phyloP scores from a whole-genome alignment of 2,329 filamentous ascomycete genomes.

The Exophiala alcalophila region DNA sequence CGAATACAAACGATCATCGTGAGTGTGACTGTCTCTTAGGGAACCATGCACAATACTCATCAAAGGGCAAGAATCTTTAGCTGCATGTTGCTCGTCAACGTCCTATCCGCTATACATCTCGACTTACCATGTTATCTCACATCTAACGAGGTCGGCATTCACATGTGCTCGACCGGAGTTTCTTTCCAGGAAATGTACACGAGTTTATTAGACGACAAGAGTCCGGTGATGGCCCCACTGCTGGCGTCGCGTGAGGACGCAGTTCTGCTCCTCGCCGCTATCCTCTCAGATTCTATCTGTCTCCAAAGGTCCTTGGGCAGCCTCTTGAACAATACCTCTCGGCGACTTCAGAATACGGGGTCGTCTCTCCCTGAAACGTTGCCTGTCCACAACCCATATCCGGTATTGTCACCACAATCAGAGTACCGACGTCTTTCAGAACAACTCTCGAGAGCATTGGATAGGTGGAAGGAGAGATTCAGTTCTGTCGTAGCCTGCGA shows the following conservation, averaged over 20 bases:
- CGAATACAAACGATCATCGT: too few relatives aligned
- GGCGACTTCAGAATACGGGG: neutral
- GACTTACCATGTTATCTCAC: too few relatives aligned
- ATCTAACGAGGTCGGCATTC: too few relatives aligned
- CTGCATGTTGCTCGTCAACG: too few relatives aligned
- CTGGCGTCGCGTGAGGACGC: constrained; percentile 5
- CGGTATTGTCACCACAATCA: neutral
- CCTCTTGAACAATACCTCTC: neutral
- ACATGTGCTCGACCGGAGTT: neutral
- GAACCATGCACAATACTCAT: too few relatives aligned
- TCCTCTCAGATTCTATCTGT: constrained; percentile 6
- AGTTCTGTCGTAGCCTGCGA: neutral
- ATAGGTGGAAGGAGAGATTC: constrained; percentile 7
- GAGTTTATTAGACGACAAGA: neutral
- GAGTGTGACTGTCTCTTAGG: too few relatives aligned
- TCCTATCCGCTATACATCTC: too few relatives aligned
- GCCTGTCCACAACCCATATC: constrained; percentile 1
- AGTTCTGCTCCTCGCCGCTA: constrained; percentile 3
- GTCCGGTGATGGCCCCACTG: neutral
- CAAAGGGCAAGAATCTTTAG: too few relatives aligned
- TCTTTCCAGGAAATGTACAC: constrained; percentile 9
- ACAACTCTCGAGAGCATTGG: constrained; percentile 1
- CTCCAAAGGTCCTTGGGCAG: constrained; percentile 1
- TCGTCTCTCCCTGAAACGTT: too few relatives aligned
- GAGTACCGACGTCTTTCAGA: constrained; percentile 2